A percentile compares a stretch with the other conserved stretches of the same genome.
Conservation (phyloP, 768 basidiomycete species). For the Psilocybe cubensis region DNA sequence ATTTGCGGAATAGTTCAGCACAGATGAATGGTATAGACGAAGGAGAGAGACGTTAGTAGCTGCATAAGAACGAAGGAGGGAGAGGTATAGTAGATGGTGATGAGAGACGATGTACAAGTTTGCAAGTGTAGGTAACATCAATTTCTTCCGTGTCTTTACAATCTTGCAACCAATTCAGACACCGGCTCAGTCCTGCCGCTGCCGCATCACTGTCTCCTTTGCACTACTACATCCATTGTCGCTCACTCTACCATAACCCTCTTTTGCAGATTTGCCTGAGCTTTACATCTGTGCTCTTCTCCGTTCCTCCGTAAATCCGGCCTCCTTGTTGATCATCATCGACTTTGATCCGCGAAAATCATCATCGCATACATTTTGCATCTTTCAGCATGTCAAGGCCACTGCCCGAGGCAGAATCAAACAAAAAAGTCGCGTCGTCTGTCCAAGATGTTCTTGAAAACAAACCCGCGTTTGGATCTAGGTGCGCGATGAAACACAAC, state of each 20-base stretch:
- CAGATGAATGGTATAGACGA: not conserved
- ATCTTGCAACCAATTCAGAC: conserved; percentile 15
- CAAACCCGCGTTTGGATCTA: conserved; percentile 73
- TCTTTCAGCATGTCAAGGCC: conserved; percentile 4
- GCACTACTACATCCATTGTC: not conserved
- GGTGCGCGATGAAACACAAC: conserved; percentile 38
- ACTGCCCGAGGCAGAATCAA: conserved; percentile 15
- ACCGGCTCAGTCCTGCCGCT: conserved; percentile 8
- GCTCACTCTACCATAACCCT: not conserved
- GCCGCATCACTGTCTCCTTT: not conserved
- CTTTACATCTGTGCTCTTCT: not conserved
- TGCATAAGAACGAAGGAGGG: not conserved
- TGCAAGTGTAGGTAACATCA: not conserved
- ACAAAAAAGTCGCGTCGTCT: conserved; percentile 56
- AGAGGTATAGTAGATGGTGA: conserved; percentile 3
- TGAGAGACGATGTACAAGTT: conserved; percentile 7
- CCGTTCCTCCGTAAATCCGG: not conserved
- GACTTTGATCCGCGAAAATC: conserved; percentile 2
- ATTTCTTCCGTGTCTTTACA: not conserved
- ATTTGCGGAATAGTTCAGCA: not conserved
- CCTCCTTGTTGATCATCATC: not conserved
- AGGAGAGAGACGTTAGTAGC: not conserved
- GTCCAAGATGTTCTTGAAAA: conserved; percentile 60
- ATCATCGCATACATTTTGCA: not conserved
- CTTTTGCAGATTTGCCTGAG: not conserved